Evolutionary conservation across 441 rosid species (phyloP), one percentile per base, ranked within the genome.

Genomic region (Syzygium malaccense): DNA sequence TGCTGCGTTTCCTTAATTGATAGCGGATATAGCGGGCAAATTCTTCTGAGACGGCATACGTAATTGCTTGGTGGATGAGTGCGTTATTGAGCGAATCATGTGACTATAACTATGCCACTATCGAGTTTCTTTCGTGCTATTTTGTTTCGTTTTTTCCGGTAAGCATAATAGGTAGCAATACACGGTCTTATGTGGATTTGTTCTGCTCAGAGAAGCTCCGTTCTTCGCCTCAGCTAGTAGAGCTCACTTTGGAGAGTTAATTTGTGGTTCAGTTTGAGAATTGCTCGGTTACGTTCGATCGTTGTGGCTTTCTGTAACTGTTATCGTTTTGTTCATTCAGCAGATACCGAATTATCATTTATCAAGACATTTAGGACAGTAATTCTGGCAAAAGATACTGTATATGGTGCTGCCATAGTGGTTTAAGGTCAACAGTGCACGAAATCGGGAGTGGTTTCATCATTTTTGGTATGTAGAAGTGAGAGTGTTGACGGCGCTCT

Each of bases 361-460:
- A 37, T 25, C 80, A 37, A 37, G 80, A 71, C 6, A 45, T 45
- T 45, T 37, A 37, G 49, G 28, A 71, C 41, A 6, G 28, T 37
- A 6, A 71, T 37, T 37, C 49, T 71, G 80, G 51, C 28, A 25
- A 71, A 37, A 13, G 37, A 71, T 71, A 71, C 8, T 71, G 28
- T 3, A 2, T 37, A 33, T 37, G 49, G 80, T 20, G 80, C 80
- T 5, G 80, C 80, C 49, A 37, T 13, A 7, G 80, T 37, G 49
- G 17, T 37, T 15, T 71, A 0, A 71, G 49, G 49, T 71, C 51
- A 37, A 20, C 51, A 0, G 23, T 71, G 80, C 80, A 11, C 0
- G 80, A 20, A 71, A 71, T 71, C 14, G 1, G 1, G 28, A 37
- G 49, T 3, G 28, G 23, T 71, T 20, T 37, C 80, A 20, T 71